Conservation (phyloP, 495 filamentous ascomycete species). For the Podospora tetraspora region DNA sequence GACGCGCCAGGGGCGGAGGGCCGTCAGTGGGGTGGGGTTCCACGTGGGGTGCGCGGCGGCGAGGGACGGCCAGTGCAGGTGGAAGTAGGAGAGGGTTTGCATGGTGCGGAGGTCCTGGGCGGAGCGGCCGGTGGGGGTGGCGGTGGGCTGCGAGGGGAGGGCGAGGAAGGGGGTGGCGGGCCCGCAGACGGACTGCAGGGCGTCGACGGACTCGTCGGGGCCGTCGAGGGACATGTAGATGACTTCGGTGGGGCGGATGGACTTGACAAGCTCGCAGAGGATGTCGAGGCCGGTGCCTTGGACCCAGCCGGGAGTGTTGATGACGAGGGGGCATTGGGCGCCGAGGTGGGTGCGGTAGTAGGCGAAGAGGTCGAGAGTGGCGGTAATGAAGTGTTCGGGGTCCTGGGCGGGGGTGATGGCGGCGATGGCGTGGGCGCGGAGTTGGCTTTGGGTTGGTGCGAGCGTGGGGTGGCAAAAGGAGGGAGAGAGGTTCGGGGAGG, state of each 20-base stretch:
- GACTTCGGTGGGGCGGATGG: slow-evolving; percentile 50
- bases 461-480: slow-evolving; percentile 63
- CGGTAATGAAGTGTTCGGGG: slow-evolving; percentile 63
- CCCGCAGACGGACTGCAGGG: slow-evolving; percentile 40
- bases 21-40: slow-evolving; percentile 35
- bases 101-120: slow-evolving; percentile 67
- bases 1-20: slow-evolving; percentile 39
- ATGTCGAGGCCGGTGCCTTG: slow-evolving; percentile 70
- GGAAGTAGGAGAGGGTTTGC: slow-evolving; percentile 79
- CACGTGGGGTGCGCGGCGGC: slow-evolving; percentile 19
- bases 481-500: slow-evolving; percentile 62
- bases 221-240: slow-evolving; percentile 72
- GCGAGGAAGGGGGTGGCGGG: slow-evolving; percentile 33
- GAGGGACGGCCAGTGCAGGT: slow-evolving; percentile 29
- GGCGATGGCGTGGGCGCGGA: slow-evolving; percentile 68
- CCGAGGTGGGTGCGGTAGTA: slow-evolving; percentile 46
- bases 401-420: slow-evolving; percentile 64
- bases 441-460: slow-evolving; percentile 18
- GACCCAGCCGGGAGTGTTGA: slow-evolving; percentile 83
- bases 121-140: slow-evolving; percentile 57
- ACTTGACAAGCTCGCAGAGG: slow-evolving; percentile 55
- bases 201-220: slow-evolving; percentile 57
- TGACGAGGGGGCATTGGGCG: slow-evolving; percentile 55
- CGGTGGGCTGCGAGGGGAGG: slow-evolving; percentile 56
- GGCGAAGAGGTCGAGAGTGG: slow-evolving; percentile 61